A percentile compares a stretch with the other conserved stretches of the same genome.
phyloP scores from a whole-genome alignment of 768 basidiomycete species.

The Xerocomellus intermedius region DNA sequence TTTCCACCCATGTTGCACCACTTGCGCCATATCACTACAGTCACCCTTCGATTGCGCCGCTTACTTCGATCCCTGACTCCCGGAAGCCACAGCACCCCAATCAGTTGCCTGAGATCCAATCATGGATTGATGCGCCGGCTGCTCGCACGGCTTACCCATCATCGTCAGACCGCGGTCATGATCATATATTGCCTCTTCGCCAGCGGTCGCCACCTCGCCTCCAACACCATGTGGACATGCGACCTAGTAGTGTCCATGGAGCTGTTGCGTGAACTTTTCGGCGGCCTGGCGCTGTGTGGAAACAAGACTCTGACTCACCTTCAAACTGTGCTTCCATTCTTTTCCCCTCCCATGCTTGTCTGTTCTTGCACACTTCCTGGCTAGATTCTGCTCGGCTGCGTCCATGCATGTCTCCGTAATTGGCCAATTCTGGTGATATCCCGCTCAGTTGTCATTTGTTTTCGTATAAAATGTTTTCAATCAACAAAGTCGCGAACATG shows the following conservation, averaged over 20 bases:
- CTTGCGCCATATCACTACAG: conserved; percentile 50
- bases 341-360: conserved; percentile 4
- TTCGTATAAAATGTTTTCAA: conserved; percentile 23
- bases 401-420: conserved; percentile 19
- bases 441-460: conserved; percentile 18
- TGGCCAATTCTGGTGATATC: conserved; percentile 17
- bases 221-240: conserved; percentile 35
- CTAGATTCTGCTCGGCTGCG: conserved; percentile 16
- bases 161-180: conserved; percentile 32
- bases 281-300: conserved; percentile 21
- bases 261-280: conserved; percentile 27
- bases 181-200: conserved; percentile 29
- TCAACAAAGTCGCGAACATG: conserved; percentile 17
- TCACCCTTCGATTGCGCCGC: conserved; percentile 53
- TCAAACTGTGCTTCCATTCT: conserved; percentile 12
- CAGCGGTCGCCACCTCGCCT: conserved; percentile 35
- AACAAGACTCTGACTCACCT: neutral
- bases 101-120: conserved; percentile 47
- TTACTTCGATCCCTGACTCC: conserved; percentile 37
- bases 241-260: conserved; percentile 29
- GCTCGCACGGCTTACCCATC: conserved; percentile 28
- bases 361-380: conserved; percentile 25
- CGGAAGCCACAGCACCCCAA: conserved; percentile 34
- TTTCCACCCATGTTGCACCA: conserved; percentile 38
- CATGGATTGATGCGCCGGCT: conserved; percentile 42